Base-by-base conservation (phyloP, 352 stramenopile genomes). In the Phytophthora melonis region DNA sequence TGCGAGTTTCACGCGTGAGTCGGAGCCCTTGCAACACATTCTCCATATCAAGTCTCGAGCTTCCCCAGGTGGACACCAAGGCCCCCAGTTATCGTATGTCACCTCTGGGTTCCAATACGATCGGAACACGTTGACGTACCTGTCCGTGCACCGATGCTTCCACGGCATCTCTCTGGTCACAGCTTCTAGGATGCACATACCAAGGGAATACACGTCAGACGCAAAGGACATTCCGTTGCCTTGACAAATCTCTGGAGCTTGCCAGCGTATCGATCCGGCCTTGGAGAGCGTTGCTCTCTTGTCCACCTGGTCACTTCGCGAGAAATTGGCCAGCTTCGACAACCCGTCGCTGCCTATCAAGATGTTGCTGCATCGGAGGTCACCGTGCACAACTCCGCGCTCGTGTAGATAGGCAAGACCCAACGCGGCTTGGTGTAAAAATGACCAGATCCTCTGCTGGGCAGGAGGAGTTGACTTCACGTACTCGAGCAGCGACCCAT, bases 311-410 rank as follows among this genome's bases (percentile, higher is more conserved):
- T 9, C 18, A 62, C 59, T 78, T 14, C 80, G 45, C 3, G 69
- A 68, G 39, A 83, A 83, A 52, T 79, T 72, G 16, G 73, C 36
- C 16, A 83, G 66, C 34, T 78, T 78, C 1, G 70, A 66, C 5
- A 60, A 27, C 1, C 66, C 73, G 13, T 77, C 43, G 25, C 57
- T 59, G 3, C 63, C 62, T 2, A 83, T 54, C 30, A 83, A 43
- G 53, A 83, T 78, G 25, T 79, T 80, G 45, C 69, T 73, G 11
- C 72, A 64, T 10, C 76, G 74, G 16, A 83, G 55, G 43, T 83
- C 63, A 0, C 70, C 64, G 23, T 77, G 70, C 1, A 77, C 41
- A 27, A 78, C 70, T 3, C 50, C 39, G 3, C 57, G 45, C 16
- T 70, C 47, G 18, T 75, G 61, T 2, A 75, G 57, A 25, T 66